Evolutionary conservation across 2,329 filamentous ascomycete species (phyloP).

Genomic region (Chaetothyriales sp.): DNA sequence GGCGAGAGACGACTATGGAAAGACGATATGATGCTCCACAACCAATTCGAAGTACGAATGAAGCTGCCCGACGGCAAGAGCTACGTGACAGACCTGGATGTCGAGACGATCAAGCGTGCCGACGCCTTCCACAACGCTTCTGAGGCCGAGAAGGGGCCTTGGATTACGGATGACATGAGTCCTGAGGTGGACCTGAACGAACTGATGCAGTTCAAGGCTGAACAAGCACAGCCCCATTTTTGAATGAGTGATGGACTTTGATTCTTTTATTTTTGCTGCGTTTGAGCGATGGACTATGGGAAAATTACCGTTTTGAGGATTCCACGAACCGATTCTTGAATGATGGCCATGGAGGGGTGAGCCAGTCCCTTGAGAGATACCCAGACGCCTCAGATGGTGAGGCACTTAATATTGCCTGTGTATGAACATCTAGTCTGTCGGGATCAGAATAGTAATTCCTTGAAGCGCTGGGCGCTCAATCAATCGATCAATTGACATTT

Average conservation of each 20-base stretch:
- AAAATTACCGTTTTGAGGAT: neutral
- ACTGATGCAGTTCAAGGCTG: slow-evolving; percentile 10
- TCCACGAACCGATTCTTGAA: neutral
- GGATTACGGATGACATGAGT: slow-evolving; percentile 36
- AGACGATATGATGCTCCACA: slow-evolving; percentile 97
- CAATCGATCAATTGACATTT: neutral
- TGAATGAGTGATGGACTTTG: slow-evolving; percentile 5
- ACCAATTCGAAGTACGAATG: slow-evolving; percentile 84
- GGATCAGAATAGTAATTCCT: neutral
- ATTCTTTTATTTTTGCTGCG: slow-evolving; percentile 9
- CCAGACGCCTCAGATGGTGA: neutral
- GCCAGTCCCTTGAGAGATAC: neutral
- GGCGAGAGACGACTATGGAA: slow-evolving; percentile 80
- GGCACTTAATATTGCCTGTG: neutral
- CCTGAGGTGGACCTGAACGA: slow-evolving; percentile 22
- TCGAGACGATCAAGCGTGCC: slow-evolving; percentile 79
- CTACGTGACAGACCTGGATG: slow-evolving; percentile 86
- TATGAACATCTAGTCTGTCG: neutral
- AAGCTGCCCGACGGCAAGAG: slow-evolving; percentile 59
- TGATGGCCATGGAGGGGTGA: neutral
- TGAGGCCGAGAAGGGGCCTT: slow-evolving; percentile 74
- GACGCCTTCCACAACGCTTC: slow-evolving; percentile 69
- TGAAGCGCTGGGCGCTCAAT: neutral
- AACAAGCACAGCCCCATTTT: neutral
- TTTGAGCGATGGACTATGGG: slow-evolving; percentile 8